Percentiles rank a stretch among this genome's conserved stretches.
phyloP scores from a whole-genome alignment of 1,139 yeast genomes.

The Lodderomyces elongisporus region DNA sequence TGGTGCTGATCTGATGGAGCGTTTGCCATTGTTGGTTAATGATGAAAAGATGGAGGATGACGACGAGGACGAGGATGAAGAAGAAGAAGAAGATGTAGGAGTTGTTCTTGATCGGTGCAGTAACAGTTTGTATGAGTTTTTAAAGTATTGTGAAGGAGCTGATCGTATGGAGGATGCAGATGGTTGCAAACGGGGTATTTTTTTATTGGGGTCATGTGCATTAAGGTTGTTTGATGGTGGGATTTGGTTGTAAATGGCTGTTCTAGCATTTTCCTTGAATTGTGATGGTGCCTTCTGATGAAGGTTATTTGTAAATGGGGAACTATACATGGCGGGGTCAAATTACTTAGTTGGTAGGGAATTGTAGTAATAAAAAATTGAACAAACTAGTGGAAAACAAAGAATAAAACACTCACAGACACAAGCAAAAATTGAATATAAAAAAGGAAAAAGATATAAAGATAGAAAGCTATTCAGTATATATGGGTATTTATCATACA shows the following conservation, averaged over 20 bases:
- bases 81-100: too few relatives aligned
- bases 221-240: too few relatives aligned
- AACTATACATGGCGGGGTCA: conserved; percentile 38
- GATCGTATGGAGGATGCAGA: conserved; percentile 27
- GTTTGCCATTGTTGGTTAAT: conserved; percentile 35
- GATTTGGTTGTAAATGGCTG: conserved; percentile 43
- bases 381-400: neutral
- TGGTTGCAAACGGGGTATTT: too few relatives aligned
- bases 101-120: conserved; percentile 13
- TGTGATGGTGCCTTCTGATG: conserved; percentile 37
- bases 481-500: too few relatives aligned
- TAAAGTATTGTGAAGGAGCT: conserved; percentile 26
- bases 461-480: neutral
- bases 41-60: conserved; percentile 12
- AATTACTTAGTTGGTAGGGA: neutral
- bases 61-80: too few relatives aligned
- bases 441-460: too few relatives aligned
- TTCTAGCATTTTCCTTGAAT: conserved; percentile 43
- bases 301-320: conserved; percentile 31
- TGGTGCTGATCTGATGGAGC: conserved; percentile 43
- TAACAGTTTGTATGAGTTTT: conserved; percentile 13
- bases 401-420: neutral
- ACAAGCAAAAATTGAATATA: too few relatives aligned
- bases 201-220: too few relatives aligned
- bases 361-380: neutral